Evolutionary conservation across 345 rosid genomes (phyloP), one percentile per base, ranked within the genome.

Genomic region (Rhizophora mangle): DNA sequence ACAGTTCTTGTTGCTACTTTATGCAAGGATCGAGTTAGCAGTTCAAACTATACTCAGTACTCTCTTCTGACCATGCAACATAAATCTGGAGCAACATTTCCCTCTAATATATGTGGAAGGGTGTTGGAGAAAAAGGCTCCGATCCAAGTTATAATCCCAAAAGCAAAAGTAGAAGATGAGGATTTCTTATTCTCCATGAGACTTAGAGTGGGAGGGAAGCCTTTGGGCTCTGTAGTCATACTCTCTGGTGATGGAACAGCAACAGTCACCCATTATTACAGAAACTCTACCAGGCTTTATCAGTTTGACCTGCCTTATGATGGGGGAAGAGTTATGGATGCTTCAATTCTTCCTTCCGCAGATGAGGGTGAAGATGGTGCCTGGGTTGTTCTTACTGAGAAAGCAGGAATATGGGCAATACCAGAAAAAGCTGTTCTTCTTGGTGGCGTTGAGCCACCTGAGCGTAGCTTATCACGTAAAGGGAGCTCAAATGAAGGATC

Each of bases 391-490:
- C 73, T 94, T 55, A 91, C 98, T 39, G 95, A 91, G 84, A 91
- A 87, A 82, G 96, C 97, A 8, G 97, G 98, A 78, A 84, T 94
- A 71, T 94, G 98, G 98, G 96, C 93, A 65, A 94, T 94, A 82
- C 96, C 98, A 52, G 96, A 91, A 79, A 89, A 88, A 74, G 91
- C 93, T 68, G 80, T 94, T 58, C 76, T 85, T 62, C 85, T 88
- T 67, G 97, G 98, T 72, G 98, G 96, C 72, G 95, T 94, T 66
- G 95, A 89, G 77, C 97, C 97, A 36, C 97, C 98, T 56, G 95
- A 89, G 85, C 85, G 92, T 75, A 87, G 96, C 78, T 80, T 94
- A 80, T 89, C 97, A 2, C 95, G 88, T 22, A 94, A 86, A 79
- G 96, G 91, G 59, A 89, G 95, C 87, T 88, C 93, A 76, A 89